phyloP scores from a whole-genome alignment of 2,329 filamentous ascomycete species.

The Phaeosphaeriaceae sp. region DNA sequence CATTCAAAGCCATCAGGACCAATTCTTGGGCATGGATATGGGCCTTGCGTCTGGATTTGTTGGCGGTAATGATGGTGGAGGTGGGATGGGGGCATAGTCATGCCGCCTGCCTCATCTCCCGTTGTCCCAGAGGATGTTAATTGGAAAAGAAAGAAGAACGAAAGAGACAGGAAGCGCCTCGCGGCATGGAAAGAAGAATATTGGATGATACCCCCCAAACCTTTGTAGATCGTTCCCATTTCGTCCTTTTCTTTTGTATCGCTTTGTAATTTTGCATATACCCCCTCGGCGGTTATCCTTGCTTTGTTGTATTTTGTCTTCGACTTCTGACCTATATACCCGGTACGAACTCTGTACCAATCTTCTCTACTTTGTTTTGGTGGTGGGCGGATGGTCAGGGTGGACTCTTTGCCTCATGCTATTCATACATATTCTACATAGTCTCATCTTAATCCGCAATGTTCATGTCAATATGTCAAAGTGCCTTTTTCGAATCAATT shows the following conservation, averaged over 20 bases:
- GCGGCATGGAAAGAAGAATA: not conserved
- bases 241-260: not conserved
- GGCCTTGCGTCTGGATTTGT: conserved; percentile 10
- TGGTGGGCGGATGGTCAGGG: not conserved
- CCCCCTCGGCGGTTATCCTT: not conserved
- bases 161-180: not conserved
- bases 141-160: not conserved
- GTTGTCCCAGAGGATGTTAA: too few relatives aligned
- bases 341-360: not conserved
- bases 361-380: not conserved
- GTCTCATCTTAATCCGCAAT: too few relatives aligned
- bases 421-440: not conserved
- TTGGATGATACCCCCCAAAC: not conserved
- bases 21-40: conserved; percentile 44
- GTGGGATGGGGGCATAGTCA: not conserved
- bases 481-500: too few relatives aligned
- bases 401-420: not conserved
- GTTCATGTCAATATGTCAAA: too few relatives aligned
- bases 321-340: not conserved
- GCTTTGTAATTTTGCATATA: not conserved
- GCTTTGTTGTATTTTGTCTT: not conserved
- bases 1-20: conserved; percentile 40
- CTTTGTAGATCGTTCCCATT: not conserved
- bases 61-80: not conserved
- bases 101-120: too few relatives aligned